Base-by-base conservation (phyloP, 2,329 filamentous ascomycete species). In the Ascomycota sp. region DNA sequence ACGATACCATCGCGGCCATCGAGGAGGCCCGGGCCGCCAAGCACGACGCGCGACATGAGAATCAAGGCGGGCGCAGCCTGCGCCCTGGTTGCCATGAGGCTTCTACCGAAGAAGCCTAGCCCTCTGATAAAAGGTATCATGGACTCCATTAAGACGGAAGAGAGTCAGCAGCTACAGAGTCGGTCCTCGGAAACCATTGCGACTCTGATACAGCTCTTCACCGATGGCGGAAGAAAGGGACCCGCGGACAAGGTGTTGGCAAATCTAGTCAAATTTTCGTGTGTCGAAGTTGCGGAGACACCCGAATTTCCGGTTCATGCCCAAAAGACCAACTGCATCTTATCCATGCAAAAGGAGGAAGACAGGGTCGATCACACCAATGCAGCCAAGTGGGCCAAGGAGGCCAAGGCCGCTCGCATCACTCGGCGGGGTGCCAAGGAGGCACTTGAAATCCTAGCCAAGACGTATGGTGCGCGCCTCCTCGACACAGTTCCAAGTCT, bases 311-410 rank as follows among this genome's bases (percentile, higher is more conserved):
- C 75, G 4, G 75, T 79, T 20, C 89, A 95, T 43, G 78, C 77
- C 2, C 51, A 61, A 26, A 75, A 91, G 44, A 78, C 75, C 27
- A 72, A 74, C 38, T 75, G 76, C 10, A 89, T 98, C 32, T 56
- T 98, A 11, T 95, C 89, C 0, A 73, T 98, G 51, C 81, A 86
- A 41, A 98, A 98, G 53, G 89, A 98, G 47, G 89, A 98, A 52
- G 89, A 98, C 44, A 69, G 89, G 27, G 75, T 85, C 39, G 89
- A 98, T 42, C 85, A 94, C 43, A 71, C 78, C 1, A 86, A 95
- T 55, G 81, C 82, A 19, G 82, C 71, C 21, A 85, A 82, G 45
- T 95, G 85, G 53, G 89, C 89, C 22, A 69, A 67, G 37, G 89
- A 98, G 51, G 81, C 82, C 20, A 86, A 74, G 52, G 80, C 80